These are phyloP conservation scores for Solanum clarkiae DNA, from an alignment of 257 asterid species.

Conservation along the genomic window DNA sequence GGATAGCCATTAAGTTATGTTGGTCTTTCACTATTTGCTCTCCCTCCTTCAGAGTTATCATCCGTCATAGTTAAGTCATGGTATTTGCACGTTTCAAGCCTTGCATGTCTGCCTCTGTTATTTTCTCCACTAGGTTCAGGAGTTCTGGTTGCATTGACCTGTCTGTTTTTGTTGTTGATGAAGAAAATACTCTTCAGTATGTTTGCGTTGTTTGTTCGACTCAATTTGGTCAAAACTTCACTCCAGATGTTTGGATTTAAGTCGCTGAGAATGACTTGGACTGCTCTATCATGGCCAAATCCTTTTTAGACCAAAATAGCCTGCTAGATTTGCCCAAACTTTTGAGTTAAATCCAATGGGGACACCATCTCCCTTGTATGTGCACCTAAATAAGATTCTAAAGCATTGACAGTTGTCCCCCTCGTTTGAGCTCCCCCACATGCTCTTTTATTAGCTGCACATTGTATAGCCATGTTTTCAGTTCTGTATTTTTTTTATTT, in stretches of 20 bases:
- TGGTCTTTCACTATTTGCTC: not conserved
- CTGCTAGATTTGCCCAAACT: too few species aligned
- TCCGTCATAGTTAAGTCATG: not conserved
- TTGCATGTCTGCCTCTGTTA: not conserved
- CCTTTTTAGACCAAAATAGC: too few species aligned
- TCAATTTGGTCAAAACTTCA: not conserved
- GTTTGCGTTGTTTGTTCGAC: not conserved
- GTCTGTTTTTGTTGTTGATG: not conserved
- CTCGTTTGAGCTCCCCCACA: not conserved
- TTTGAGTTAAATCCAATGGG: too few species aligned
- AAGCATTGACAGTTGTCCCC: not conserved
- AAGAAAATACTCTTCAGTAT: not conserved
- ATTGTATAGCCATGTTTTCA: not conserved
- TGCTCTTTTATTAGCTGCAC: not conserved
- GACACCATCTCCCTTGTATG: too few species aligned
- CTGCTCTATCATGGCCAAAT: not conserved
- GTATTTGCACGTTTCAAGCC: not conserved
- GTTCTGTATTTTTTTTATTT: too few species aligned
- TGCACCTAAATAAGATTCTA: too few species aligned
- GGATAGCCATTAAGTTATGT: not conserved
- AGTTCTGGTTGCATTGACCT: not conserved
- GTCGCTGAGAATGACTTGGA: not conserved
- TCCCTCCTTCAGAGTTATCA: not conserved
- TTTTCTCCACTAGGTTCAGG: not conserved
- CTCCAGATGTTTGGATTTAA: not conserved